These are phyloP conservation scores for Barnettozyma populi DNA, from an alignment of 805 yeast species.

Conservation along the genomic window DNA sequence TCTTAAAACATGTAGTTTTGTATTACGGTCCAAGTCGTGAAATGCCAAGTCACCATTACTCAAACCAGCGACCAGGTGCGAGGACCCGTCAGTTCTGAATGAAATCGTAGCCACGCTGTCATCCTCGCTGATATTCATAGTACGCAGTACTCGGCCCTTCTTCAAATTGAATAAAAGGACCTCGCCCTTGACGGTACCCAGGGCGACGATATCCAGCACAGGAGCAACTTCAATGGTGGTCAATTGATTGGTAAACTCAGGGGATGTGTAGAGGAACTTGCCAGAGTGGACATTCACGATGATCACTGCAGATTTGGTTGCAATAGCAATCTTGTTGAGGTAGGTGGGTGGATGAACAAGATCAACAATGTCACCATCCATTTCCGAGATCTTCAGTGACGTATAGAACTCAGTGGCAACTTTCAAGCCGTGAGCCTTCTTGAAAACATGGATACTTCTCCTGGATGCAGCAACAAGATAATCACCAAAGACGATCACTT, in stretches of 20 bases:
- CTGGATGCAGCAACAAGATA: slow-evolving; percentile 56
- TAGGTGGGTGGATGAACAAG: slow-evolving; percentile 85
- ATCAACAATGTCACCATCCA: slow-evolving; percentile 68
- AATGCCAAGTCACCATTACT: slow-evolving; percentile 79
- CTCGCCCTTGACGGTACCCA: slow-evolving; percentile 69
- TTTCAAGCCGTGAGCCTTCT: slow-evolving; percentile 39
- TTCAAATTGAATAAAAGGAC: slow-evolving; percentile 62
- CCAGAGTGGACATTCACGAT: slow-evolving; percentile 76
- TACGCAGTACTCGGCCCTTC: slow-evolving; percentile 53
- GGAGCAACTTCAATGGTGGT: slow-evolving; percentile 81
- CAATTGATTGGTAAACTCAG: slow-evolving; percentile 49
- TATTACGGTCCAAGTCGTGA: slow-evolving; percentile 67
- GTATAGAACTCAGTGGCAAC: slow-evolving; percentile 63
- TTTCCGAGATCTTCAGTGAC: slow-evolving; percentile 46
- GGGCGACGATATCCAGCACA: slow-evolving; percentile 74
- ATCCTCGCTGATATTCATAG: slow-evolving; percentile 33
- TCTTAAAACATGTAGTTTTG: slow-evolving; percentile 72
- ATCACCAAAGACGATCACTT: slow-evolving; percentile 69
- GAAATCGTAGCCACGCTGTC: slow-evolving; percentile 54
- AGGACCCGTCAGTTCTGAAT: slow-evolving; percentile 85
- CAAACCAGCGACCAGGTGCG: slow-evolving; percentile 78
- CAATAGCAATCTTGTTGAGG: slow-evolving; percentile 79
- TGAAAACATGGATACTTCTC: slow-evolving; percentile 48
- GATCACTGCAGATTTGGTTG: slow-evolving; percentile 59
- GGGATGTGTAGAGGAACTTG: slow-evolving; percentile 55